Evolutionary conservation across 2,329 filamentous ascomycete genomes (phyloP).

Genomic region (Calonectria pseudoturangicola): DNA sequence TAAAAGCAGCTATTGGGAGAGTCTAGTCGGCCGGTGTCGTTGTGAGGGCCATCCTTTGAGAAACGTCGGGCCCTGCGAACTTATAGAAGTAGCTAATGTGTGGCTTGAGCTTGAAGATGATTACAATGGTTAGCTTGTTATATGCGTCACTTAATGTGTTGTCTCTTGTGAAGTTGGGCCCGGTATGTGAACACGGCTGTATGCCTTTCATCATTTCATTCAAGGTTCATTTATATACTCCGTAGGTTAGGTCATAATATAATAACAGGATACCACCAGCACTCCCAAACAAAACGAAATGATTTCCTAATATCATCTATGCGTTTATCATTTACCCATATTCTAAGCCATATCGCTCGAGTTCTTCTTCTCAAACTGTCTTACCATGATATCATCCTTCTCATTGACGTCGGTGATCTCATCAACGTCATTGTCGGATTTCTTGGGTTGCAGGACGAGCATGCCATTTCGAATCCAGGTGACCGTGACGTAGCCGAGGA

Average conservation of each 20-base stretch:
- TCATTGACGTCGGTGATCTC: slow-evolving; percentile 36
- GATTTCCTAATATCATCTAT: slow-evolving; percentile 10
- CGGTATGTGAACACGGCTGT: too few species aligned
- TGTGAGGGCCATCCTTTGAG: too few species aligned
- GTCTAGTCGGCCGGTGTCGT: too few species aligned
- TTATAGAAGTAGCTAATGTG: too few species aligned
- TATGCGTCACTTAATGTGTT: too few species aligned
- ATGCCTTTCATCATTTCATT: slow-evolving; percentile 2
- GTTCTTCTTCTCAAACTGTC: slow-evolving; percentile 50
- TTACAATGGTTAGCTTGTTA: too few species aligned
- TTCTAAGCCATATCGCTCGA: slow-evolving; percentile 40
- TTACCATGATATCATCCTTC: slow-evolving; percentile 40
- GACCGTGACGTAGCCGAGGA: slow-evolving; percentile 47
- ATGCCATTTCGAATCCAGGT: slow-evolving; percentile 49
- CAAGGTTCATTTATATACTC: background rate
- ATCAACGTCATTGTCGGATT: slow-evolving; percentile 23
- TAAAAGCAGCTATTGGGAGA: too few species aligned
- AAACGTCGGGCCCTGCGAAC: too few species aligned
- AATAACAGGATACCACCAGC: background rate
- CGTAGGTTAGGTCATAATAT: background rate
- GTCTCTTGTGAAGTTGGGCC: too few species aligned
- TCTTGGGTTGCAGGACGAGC: slow-evolving; percentile 40
- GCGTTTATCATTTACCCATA: background rate
- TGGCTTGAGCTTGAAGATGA: too few species aligned
- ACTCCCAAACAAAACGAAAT: background rate